Conservation (phyloP, 2,329 filamentous ascomycete genomes). For the Pestalotiopsis sp. region DNA sequence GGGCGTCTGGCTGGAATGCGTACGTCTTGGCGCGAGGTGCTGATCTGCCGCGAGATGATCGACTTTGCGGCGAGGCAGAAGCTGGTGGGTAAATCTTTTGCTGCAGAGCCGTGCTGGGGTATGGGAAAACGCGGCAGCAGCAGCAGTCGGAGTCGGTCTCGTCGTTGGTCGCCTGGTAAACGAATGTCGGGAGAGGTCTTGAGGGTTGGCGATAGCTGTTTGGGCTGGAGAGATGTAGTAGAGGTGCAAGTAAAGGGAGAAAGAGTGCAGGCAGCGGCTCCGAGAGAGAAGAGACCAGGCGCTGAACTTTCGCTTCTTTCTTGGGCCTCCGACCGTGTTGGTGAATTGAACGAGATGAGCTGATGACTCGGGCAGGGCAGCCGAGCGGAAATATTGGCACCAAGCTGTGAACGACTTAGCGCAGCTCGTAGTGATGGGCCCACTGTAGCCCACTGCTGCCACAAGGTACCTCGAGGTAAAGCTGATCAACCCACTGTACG, state of each 20-base stretch:
- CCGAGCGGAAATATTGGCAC: slow-evolving; percentile 1
- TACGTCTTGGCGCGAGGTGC: slow-evolving; percentile 4
- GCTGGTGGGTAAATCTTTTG: background rate
- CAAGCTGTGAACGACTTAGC: slow-evolving; percentile 4
- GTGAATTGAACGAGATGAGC: slow-evolving; percentile 7
- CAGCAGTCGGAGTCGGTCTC: background rate
- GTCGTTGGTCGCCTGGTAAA: slow-evolving; percentile 1
- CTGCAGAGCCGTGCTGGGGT: background rate
- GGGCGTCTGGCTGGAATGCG: background rate
- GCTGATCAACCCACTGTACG: background rate
- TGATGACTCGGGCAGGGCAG: slow-evolving; percentile 11
- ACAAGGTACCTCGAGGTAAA: background rate
- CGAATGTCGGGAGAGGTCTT: slow-evolving; percentile 2
- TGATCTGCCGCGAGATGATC: background rate
- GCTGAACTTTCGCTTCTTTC: background rate
- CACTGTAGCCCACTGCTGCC: background rate
- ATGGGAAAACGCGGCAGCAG: background rate
- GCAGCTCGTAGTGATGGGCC: background rate
- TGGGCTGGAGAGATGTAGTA: background rate
- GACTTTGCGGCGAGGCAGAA: background rate
- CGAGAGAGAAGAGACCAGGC: slow-evolving; percentile 1
- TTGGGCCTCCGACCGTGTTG: background rate
- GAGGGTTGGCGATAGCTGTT: background rate
- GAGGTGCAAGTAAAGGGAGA: background rate
- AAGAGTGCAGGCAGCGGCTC: background rate